Evolutionary conservation across 2,329 filamentous ascomycete genomes (phyloP), one percentile per base, ranked within the genome.

Genomic region (Chrysoporthe austroafricana): DNA sequence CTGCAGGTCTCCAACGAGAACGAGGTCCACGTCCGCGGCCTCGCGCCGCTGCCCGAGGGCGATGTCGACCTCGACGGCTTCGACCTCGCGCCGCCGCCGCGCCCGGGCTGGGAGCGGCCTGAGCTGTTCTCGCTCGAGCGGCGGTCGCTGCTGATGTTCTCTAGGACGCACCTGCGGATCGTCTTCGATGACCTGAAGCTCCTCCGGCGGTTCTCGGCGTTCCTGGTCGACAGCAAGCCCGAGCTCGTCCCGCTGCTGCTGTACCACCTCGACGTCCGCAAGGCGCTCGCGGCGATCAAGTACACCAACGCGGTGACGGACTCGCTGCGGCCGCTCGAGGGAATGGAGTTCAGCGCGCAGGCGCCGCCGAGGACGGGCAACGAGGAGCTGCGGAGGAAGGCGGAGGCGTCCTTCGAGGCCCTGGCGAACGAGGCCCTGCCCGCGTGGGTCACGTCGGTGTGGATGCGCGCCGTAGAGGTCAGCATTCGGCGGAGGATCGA

Each of bases 191-290:
- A 92, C 66, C 86, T 89, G 0, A 79, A 84, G 7, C 83, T 90
- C 32, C 80, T 93, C 1, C 81, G 88, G 63, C 84, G 83, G 54
- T 94, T 94, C 75, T 91, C 87, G 1, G 83, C 86, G 2, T 94
- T 91, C 72, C 80, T 94, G 2, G 85, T 86, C 65, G 77, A 81
- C 3, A 80, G 84, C 58, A 83, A 89, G 57, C 87, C 89, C 9
- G 79, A 84, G n/a, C 92, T 90, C 1, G 81, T 92, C 1, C 86
- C 89, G 0, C 79, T 91, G 8, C 77, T 94, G n/a, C 85, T 89
- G 43, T 92, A 93, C 79, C 93, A 93, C 71, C 82, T 93, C 2
- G 89, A 92, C 72, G 85, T 89, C 0, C 77, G 88, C 68, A 94
- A 93, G 74, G 90, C 91, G 0, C 77, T 92, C 16, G 86, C 88